phyloP scores from a whole-genome alignment of 805 yeast genomes.

The Scheffersomyces stipitis region DNA sequence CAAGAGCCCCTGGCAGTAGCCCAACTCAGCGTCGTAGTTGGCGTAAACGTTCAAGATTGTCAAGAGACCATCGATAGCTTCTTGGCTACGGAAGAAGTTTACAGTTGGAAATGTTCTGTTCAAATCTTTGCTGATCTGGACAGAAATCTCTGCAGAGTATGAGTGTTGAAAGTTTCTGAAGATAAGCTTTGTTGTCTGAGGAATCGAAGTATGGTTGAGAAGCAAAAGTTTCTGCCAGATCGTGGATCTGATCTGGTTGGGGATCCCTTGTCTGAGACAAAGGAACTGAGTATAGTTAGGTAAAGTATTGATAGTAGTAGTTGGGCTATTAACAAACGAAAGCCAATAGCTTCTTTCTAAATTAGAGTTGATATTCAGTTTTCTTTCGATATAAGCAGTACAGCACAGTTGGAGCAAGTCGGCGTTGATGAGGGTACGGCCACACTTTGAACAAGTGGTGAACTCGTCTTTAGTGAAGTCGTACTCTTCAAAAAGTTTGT shows the following conservation, averaged over 20 bases:
- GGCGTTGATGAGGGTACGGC: conserved; percentile 16
- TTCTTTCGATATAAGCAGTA: conserved; percentile 16
- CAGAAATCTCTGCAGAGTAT: conserved; percentile 36
- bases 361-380: conserved; percentile 14
- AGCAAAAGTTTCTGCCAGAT: conserved; percentile 45
- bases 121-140: conserved; percentile 56
- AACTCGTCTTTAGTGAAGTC: conserved; percentile 29
- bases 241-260: conserved; percentile 41
- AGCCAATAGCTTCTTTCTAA: conserved; percentile 45
- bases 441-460: conserved; percentile 32
- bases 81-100: conserved; percentile 43
- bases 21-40: conserved; percentile 62
- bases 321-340: conserved; percentile 43
- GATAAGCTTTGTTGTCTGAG: conserved; percentile 32
- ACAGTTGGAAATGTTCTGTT: conserved; percentile 60
- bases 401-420: conserved; percentile 23
- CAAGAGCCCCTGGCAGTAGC: conserved; percentile 68
- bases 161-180: conserved; percentile 44
- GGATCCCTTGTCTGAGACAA: conserved; percentile 45
- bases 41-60: conserved; percentile 61
- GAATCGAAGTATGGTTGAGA: conserved; percentile 29
- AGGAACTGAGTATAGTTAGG: conserved; percentile 49
- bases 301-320: conserved; percentile 43
- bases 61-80: conserved; percentile 48
- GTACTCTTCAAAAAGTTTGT: conserved; percentile 15